Percentiles rank a stretch among this genome's conserved stretches.
Conservation (phyloP, 768 basidiomycete genomes). For the Podaxis pistillaris region DNA sequence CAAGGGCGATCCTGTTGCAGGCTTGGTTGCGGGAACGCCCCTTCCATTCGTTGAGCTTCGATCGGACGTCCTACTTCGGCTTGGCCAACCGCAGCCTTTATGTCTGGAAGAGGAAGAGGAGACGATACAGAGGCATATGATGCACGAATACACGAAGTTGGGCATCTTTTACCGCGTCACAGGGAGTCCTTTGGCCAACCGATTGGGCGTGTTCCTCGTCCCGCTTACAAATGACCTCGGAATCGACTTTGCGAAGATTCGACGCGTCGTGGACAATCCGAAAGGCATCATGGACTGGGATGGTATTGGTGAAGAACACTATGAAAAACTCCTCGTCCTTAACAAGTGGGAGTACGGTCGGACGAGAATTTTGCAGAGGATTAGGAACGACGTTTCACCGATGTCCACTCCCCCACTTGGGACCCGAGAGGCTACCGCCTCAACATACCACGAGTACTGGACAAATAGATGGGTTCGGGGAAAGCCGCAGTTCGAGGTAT, state of each 20-base stretch:
- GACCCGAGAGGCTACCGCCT: slow-evolving; percentile 43
- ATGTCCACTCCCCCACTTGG: slow-evolving; percentile 53
- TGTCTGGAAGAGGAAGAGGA: slow-evolving; percentile 45
- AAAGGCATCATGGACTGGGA: slow-evolving; percentile 57
- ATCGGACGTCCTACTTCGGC: slow-evolving; percentile 32
- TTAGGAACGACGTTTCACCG: slow-evolving; percentile 68
- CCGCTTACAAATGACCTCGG: slow-evolving; percentile 51
- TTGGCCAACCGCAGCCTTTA: slow-evolving; percentile 29
- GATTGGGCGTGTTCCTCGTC: slow-evolving; percentile 62
- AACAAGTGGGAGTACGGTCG: slow-evolving; percentile 56
- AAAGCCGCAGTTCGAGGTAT: slow-evolving; percentile 40
- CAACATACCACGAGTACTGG: slow-evolving; percentile 64
- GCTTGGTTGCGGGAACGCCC: slow-evolving; percentile 63
- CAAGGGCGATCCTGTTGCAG: slow-evolving; percentile 49
- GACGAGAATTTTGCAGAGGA: slow-evolving; percentile 49
- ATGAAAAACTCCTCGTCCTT: slow-evolving; percentile 50
- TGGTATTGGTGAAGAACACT: slow-evolving; percentile 45
- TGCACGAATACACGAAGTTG: slow-evolving; percentile 65
- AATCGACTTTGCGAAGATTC: slow-evolving; percentile 60
- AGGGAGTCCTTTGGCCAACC: slow-evolving; percentile 47
- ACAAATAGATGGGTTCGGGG: slow-evolving; percentile 52
- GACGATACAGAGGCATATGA: slow-evolving; percentile 41
- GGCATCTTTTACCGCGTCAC: slow-evolving; percentile 66
- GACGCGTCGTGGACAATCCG: slow-evolving; percentile 45
- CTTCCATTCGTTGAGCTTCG: slow-evolving; percentile 47